Evolutionary conservation across 495 filamentous ascomycete species (phyloP), one percentile per base, ranked within the genome.

Genomic region (Penicillium pancosmium): DNA sequence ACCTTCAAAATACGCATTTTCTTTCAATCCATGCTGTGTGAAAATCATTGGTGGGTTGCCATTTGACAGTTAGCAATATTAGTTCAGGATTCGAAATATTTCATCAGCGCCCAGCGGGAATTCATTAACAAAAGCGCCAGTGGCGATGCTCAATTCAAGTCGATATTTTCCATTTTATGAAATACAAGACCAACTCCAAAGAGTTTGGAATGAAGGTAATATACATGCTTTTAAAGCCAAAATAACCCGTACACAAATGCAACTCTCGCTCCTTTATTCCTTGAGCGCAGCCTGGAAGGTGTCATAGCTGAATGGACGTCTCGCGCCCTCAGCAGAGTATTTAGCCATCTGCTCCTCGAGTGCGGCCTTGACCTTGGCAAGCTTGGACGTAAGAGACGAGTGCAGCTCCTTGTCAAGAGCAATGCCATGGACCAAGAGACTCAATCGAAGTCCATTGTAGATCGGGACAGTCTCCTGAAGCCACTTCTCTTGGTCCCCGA

Each of bases 381-480:
- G 48, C 9, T 44, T 48, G 3, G 34, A 33, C 15, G 40, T 51
- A 23, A 65, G 48, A 19, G 38, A 44, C 2, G 23, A 16, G 12
- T 59, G 48, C 7, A 65, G 49, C 0, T 13, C 35, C 21, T 61
- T 63, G 43, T 59, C 62, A 16, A 23, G 8, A 10, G 63, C 52
- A 40, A 65, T 4, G 65, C 43, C 19, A 38, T 56, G 51, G 15
- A 62, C 52, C 12, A 50, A 55, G 27, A 59, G 34, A 56, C 48
- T 52, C 50, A 75, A 50, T 27, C 64, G 59, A 57, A 79, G 61
- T 15, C 65, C 76, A 46, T 73, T 73, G 54, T 66, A 68, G 21
- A 75, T 60, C 12, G 71, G 60, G 5, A 73, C 47, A 23, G 67
- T 61, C 50, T 75, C 65, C 59, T 68, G 66, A 18, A 78, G 34